Evolutionary conservation across 768 basidiomycete genomes (phyloP).

Genomic region (Infundibulicybe gibba): DNA sequence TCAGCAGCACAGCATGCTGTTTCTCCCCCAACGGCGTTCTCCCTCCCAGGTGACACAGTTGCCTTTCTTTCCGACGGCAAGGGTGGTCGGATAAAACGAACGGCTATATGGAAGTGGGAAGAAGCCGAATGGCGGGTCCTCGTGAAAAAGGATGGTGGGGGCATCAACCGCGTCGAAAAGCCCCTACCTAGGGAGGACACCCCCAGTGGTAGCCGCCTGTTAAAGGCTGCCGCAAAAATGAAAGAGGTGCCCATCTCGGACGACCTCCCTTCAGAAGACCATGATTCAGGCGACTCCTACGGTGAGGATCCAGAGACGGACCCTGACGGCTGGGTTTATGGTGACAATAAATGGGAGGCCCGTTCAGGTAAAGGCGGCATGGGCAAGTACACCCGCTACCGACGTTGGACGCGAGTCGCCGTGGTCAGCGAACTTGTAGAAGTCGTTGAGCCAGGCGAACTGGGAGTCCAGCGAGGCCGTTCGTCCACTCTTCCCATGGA

Average conservation of each 20-base stretch:
- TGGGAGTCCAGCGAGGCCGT: slow-evolving; percentile 19
- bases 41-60: slow-evolving; percentile 60
- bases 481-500: not conserved
- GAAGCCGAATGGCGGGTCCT: slow-evolving; percentile 89
- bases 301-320: slow-evolving; percentile 68
- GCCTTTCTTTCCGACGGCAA: slow-evolving; percentile 50
- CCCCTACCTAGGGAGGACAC: slow-evolving; percentile 56
- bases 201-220: slow-evolving; percentile 35
- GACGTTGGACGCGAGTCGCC: slow-evolving; percentile 86
- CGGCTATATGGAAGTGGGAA: slow-evolving; percentile 85
- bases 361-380: slow-evolving; percentile 74
- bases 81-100: slow-evolving; percentile 56
- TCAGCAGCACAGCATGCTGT: slow-evolving; percentile 54
- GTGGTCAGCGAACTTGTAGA: slow-evolving; percentile 72
- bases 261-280: slow-evolving; percentile 9
- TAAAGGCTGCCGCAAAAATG: slow-evolving; percentile 54
- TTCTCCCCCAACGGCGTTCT: slow-evolving; percentile 66
- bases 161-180: slow-evolving; percentile 53
- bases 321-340: slow-evolving; percentile 88
- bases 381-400: slow-evolving; percentile 87
- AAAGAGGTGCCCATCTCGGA: not conserved
- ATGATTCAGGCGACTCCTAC: slow-evolving; percentile 25
- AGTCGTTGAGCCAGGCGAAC: slow-evolving; percentile 34
- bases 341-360: slow-evolving; percentile 94
- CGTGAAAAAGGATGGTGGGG: slow-evolving; percentile 52